Evolutionary conservation across 139 green algal species (phyloP).

Genomic region (Eudorina sp.): DNA sequence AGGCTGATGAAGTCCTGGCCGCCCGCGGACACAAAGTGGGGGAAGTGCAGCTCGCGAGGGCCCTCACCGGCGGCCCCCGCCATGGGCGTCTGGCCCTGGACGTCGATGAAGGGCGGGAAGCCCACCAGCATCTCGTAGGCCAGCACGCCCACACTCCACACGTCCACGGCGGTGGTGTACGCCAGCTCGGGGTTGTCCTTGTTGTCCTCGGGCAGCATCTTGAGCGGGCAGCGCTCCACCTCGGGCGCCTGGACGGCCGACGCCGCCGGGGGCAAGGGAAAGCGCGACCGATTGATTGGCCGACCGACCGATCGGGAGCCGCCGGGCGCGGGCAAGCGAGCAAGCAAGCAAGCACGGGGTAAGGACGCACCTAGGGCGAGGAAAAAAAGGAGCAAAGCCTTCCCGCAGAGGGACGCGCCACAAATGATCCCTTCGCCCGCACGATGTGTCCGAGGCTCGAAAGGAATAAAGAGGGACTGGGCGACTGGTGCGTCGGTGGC

Average conservation of each 20-base stretch:
- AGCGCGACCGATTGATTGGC: no score
- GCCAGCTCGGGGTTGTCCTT: slow-evolving; percentile 45
- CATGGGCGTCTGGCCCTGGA: no score
- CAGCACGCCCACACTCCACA: slow-evolving; percentile 53
- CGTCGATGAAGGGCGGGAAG: slow-evolving; percentile 33
- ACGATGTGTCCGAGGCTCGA: no score
- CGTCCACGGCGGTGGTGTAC: slow-evolving; percentile 51
- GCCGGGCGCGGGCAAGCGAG: no score
- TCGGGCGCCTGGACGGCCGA: slow-evolving; percentile 44
- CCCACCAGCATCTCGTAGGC: slow-evolving; percentile 55
- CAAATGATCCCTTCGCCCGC: no score
- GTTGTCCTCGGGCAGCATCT: slow-evolving; percentile 54
- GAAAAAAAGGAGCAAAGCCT: neutral
- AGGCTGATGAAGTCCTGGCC: slow-evolving; percentile 30
- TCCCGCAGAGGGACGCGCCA: no score
- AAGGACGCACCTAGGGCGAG: no score
- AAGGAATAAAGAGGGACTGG: no score
- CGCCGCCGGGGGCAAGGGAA: neutral
- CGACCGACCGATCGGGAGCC: no score
- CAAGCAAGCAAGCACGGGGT: no score
- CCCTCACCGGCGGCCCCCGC: no score
- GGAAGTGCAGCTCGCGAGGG: neutral
- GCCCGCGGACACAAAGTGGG: slow-evolving; percentile 22
- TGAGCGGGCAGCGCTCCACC: slow-evolving; percentile 59
- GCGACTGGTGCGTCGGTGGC: no score